Evolutionary conservation across 108 stramenopile genomes (phyloP).

Genomic region (Pseudonitzschia delicatissima): DNA sequence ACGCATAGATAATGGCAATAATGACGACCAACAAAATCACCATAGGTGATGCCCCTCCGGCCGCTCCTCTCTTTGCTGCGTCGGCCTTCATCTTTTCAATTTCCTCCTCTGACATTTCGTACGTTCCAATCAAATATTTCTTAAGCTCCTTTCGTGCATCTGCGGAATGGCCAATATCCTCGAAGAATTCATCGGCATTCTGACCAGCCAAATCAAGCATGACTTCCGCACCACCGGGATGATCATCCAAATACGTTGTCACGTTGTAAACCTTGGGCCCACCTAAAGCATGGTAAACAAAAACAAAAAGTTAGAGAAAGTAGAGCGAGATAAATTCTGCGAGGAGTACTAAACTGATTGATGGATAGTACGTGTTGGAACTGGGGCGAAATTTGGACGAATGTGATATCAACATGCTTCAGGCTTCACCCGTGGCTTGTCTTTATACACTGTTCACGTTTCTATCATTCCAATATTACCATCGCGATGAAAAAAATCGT

Average conservation of each 20-base stretch:
- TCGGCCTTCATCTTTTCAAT: conserved; percentile 64
- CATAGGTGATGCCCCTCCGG: conserved; percentile 9
- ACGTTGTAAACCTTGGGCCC: conserved; percentile 98
- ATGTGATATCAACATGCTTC: too few relatives aligned
- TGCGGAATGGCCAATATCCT: conserved; percentile 96
- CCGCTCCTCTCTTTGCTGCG: conserved; percentile 40
- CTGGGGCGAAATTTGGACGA: too few relatives aligned
- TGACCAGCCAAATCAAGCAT: conserved; percentile 89
- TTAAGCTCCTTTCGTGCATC: conserved; percentile 87
- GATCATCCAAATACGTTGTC: conserved; percentile 94
- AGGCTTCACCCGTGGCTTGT: too few relatives aligned
- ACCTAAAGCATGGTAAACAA: conserved; percentile 37
- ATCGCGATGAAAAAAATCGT: too few relatives aligned
- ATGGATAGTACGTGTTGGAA: too few relatives aligned
- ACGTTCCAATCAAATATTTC: conserved; percentile 75
- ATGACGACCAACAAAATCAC: conserved; percentile 34
- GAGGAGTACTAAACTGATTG: too few relatives aligned
- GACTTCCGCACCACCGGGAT: conserved; percentile 96
- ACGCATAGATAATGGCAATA: conserved; percentile 43
- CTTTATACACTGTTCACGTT: too few relatives aligned
- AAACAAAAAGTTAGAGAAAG: background rate
- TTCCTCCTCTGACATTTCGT: conserved; percentile 68
- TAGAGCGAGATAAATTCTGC: background rate
- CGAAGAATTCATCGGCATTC: conserved; percentile 96
- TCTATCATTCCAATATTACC: too few relatives aligned